Evolutionary conservation across 345 rosid genomes (phyloP), one percentile per base, ranked within the genome.

Genomic region (Cardamine resedifolia): DNA sequence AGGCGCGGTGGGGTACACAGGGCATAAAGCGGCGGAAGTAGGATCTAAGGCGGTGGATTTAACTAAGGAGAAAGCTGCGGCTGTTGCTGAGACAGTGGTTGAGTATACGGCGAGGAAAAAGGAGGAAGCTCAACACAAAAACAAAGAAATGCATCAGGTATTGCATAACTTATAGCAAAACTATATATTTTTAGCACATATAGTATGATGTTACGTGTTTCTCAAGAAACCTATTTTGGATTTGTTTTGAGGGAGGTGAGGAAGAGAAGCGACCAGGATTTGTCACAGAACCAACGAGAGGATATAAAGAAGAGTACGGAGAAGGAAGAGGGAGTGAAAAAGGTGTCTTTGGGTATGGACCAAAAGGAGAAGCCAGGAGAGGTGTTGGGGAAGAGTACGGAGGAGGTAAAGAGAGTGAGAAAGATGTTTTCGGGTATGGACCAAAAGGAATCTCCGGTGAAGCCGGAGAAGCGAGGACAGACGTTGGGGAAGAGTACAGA

Each of bases 81-180:
- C 72, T 0, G 84, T 81, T 11, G 90, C 86, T 21, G 96, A 88
- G 75, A 85, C 61, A 1, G 70, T 82, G 79, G 80, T 70, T 70
- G 91, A 86, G 2, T 91, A 84, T 56, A 88, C 96, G 0, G 89
- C 88, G 0, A 81, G 83, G 76, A 91, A 91, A 84, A 87, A 85
- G 61, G 96, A 84, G 50, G 96, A 89, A 73, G 83, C 96, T 3
- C 72, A 71, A 58, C 80, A 58, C 10, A 59, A 11, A 71, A 41
- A 70, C 60, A 68, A 78, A 51, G 65, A 61, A 9, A 61, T 41
- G 73, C 21, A 66, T 1, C 59, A 78, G 77, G 77, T 72, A 78
- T 20, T 55, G 26, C 64, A 50, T 33, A 39, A 58, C 39, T 30
- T 57, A 0, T 20, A 36, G 6, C 27, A 15, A 27, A 55, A 20